phyloP scores from a whole-genome alignment of 352 stramenopile genomes.

The Globisporangium okanoganense region DNA sequence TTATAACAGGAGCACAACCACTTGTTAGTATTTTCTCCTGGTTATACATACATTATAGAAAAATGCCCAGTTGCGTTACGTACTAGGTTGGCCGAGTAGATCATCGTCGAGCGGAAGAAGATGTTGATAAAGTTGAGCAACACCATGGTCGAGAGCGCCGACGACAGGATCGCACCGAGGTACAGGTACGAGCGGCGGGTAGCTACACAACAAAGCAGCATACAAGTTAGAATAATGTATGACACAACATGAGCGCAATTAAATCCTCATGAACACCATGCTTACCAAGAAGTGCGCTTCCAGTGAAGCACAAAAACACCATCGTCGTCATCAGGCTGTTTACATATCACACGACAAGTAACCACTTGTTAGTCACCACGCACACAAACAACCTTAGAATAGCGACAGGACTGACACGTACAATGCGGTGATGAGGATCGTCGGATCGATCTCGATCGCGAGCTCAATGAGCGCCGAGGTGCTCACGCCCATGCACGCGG shows the following conservation, averaged over 20 bases:
- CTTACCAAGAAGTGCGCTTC: slow-evolving; percentile 62
- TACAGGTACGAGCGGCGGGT: slow-evolving; percentile 83
- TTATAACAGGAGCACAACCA: background rate
- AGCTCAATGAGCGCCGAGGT: slow-evolving; percentile 71
- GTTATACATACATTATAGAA: background rate
- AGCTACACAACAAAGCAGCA: slow-evolving; percentile 20
- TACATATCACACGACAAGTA: slow-evolving; percentile 5
- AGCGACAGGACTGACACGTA: slow-evolving; percentile 15
- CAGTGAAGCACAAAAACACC: slow-evolving; percentile 86
- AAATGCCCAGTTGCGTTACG: background rate
- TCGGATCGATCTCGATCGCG: slow-evolving; percentile 69
- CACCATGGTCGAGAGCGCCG: slow-evolving; percentile 50
- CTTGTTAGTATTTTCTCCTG: background rate
- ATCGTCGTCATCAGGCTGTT: slow-evolving; percentile 63
- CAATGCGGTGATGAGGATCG: slow-evolving; percentile 77
- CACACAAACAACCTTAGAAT: background rate
- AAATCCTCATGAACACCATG: background rate
- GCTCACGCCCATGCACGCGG: slow-evolving; percentile 63
- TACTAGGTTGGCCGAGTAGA: slow-evolving; percentile 67
- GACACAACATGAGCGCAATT: background rate
- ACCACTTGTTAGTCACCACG: background rate
- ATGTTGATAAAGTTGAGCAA: slow-evolving; percentile 53
- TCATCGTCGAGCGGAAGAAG: slow-evolving; percentile 50
- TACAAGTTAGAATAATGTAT: background rate
- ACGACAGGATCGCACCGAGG: slow-evolving; percentile 72